Conservation (phyloP, 306 rosid genomes). For the Mimosa bimucronata region DNA sequence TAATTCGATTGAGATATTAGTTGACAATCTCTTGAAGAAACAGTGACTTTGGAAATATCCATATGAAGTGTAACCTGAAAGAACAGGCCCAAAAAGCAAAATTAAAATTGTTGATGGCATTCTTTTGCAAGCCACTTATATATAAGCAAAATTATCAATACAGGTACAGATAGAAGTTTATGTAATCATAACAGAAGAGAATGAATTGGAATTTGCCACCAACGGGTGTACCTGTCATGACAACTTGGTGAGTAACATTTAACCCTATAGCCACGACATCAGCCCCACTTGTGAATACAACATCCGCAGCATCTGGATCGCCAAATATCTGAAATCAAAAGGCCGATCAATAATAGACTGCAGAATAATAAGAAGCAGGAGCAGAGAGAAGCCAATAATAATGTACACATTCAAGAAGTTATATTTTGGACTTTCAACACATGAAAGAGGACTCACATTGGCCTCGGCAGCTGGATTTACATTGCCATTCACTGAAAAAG, state of each 20-base stretch:
- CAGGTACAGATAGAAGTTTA: not conserved
- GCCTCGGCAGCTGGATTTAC: slow-evolving; percentile 97
- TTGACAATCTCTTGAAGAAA: slow-evolving; percentile 3
- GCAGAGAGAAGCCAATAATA: not conserved
- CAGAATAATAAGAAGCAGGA: not conserved
- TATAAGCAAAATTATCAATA: slow-evolving; percentile 10
- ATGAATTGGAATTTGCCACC: not conserved
- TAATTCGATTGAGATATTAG: slow-evolving; percentile 11
- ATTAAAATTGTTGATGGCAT: not conserved
- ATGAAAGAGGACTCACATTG: slow-evolving; percentile 55
- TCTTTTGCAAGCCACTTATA: slow-evolving; percentile 3
- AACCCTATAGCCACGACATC: slow-evolving; percentile 79
- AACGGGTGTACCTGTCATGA: slow-evolving; percentile 62
- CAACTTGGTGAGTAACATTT: slow-evolving; percentile 91
- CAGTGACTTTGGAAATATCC: slow-evolving; percentile 12
- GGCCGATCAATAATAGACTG: not conserved
- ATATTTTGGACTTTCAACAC: slow-evolving; percentile 14
- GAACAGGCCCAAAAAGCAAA: slow-evolving; percentile 19
- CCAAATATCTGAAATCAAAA: slow-evolving; percentile 68
- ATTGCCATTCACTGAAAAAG: slow-evolving; percentile 90
- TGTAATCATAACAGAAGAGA: not conserved
- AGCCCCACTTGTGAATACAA: slow-evolving; percentile 85
- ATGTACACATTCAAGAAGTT: not conserved
- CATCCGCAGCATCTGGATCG: slow-evolving; percentile 96
- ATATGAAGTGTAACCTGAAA: slow-evolving; percentile 8